Conservation (phyloP, 495 filamentous ascomycete genomes). For the Evansstolkia leycettana region DNA sequence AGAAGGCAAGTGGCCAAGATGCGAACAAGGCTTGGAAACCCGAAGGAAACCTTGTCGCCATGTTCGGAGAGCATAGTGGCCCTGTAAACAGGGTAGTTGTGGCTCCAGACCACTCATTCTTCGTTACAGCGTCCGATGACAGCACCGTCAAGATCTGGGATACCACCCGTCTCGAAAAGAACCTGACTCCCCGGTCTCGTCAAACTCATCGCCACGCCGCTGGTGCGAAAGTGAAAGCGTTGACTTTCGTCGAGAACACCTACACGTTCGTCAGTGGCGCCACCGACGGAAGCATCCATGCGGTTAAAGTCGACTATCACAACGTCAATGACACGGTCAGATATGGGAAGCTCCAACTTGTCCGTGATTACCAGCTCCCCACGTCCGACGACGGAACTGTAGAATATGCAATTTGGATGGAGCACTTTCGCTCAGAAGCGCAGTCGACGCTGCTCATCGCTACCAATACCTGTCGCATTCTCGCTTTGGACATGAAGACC, state of each 20-base stretch:
- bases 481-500: conserved; percentile 77
- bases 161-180: conserved; percentile 74
- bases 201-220: conserved; percentile 68
- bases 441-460: conserved; percentile 73
- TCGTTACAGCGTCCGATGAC: conserved; percentile 88
- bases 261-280: conserved; percentile 85
- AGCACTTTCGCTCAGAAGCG: conserved; percentile 76
- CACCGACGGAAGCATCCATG: conserved; percentile 80
- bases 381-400: conserved; percentile 17
- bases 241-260: conserved; percentile 89
- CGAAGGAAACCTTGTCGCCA: conserved; percentile 68
- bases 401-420: conserved; percentile 81
- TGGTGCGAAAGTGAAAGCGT: conserved; percentile 59
- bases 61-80: conserved; percentile 76
- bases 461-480: conserved; percentile 70
- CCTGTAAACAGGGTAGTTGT: conserved; percentile 73
- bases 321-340: conserved; percentile 45
- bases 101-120: conserved; percentile 88
- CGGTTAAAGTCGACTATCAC: conserved; percentile 73
- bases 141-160: conserved; percentile 92
- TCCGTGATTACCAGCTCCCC: conserved; percentile 73
- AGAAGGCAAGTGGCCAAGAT: conserved; percentile 39
- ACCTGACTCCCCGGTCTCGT: conserved; percentile 74
- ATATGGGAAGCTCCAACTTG: conserved; percentile 63
- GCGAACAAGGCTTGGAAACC: conserved; percentile 62